Conservation (phyloP, 306 rosid species). For the Betula pendula region DNA sequence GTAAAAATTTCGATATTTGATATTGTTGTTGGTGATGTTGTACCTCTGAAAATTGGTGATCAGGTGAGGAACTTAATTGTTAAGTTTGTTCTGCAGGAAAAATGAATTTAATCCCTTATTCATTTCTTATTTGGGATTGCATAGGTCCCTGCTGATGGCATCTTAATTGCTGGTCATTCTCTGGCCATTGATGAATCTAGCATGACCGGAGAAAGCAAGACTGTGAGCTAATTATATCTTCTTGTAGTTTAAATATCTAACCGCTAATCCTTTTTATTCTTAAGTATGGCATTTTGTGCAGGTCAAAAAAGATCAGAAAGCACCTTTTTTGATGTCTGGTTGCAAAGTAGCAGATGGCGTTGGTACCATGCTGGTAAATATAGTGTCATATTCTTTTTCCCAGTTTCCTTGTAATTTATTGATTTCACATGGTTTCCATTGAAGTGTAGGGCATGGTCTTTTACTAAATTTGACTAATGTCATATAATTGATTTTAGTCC, state of each 20-base stretch:
- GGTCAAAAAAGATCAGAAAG: conserved; percentile 83
- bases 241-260: conserved; percentile 12
- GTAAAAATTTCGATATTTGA: conserved; percentile 80
- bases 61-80: conserved; percentile 57
- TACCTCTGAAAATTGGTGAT: conserved; percentile 93
- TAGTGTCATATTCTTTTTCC: conserved; percentile 4
- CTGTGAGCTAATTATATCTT: conserved; percentile 53
- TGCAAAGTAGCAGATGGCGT: conserved; percentile 98
- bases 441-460: not conserved
- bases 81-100: conserved; percentile 26
- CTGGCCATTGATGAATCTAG: conserved; percentile 95
- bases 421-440: not conserved
- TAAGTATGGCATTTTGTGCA: conserved; percentile 44
- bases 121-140: conserved; percentile 13
- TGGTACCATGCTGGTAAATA: conserved; percentile 89
- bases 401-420: conserved; percentile 10
- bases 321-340: conserved; percentile 97
- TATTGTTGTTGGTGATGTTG: conserved; percentile 92
- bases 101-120: conserved; percentile 1
- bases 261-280: conserved; percentile 31
- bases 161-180: conserved; percentile 79
- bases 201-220: conserved; percentile 99
- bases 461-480: not conserved
- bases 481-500: not conserved
- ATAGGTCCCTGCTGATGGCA: conserved; percentile 98